Evolutionary conservation across 2,329 filamentous ascomycete species (phyloP).

Genomic region (Claviceps sp.): DNA sequence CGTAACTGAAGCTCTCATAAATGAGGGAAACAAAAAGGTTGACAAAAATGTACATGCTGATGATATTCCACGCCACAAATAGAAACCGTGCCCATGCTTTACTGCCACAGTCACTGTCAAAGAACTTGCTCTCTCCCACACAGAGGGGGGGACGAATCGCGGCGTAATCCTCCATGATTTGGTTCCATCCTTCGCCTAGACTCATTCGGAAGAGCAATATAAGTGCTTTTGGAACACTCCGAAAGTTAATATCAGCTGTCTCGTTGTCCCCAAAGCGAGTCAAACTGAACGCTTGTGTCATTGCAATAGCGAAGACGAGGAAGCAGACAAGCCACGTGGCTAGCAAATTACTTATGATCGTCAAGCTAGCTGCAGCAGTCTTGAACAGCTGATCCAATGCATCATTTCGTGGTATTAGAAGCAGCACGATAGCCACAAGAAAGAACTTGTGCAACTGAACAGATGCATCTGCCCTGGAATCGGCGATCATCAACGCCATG

Average conservation of each 20-base stretch:
- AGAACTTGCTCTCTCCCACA: slow-evolving; percentile 58
- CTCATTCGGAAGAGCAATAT: slow-evolving; percentile 90
- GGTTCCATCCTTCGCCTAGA: slow-evolving; percentile 91
- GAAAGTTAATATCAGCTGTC: slow-evolving; percentile 74
- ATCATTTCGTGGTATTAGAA: slow-evolving; percentile 92
- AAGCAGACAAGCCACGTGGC: slow-evolving; percentile 98
- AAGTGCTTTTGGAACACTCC: slow-evolving; percentile 83
- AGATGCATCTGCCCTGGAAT: slow-evolving; percentile 47
- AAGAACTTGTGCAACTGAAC: slow-evolving; percentile 86
- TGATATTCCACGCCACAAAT: slow-evolving; percentile 95
- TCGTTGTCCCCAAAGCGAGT: slow-evolving; percentile 72
- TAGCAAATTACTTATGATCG: slow-evolving; percentile 78
- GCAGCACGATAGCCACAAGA: slow-evolving; percentile 73
- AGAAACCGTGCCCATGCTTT: slow-evolving; percentile 74
- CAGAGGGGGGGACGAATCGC: slow-evolving; percentile 68
- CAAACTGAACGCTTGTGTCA: slow-evolving; percentile 91
- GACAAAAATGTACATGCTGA: slow-evolving; percentile 99
- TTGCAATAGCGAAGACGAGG: slow-evolving; percentile 86
- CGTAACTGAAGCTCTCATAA: slow-evolving; percentile 98
- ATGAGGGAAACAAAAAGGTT: slow-evolving; percentile 97
- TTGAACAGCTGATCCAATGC: slow-evolving; percentile 97
- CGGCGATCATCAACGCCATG: slow-evolving; percentile 59
- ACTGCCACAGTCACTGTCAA: slow-evolving; percentile 86
- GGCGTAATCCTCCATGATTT: slow-evolving; percentile 92
- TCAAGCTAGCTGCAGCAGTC: slow-evolving; percentile 86